These are phyloP conservation scores for Acer saccharum DNA, from an alignment of 345 rosid genomes.

Conservation along the genomic window DNA sequence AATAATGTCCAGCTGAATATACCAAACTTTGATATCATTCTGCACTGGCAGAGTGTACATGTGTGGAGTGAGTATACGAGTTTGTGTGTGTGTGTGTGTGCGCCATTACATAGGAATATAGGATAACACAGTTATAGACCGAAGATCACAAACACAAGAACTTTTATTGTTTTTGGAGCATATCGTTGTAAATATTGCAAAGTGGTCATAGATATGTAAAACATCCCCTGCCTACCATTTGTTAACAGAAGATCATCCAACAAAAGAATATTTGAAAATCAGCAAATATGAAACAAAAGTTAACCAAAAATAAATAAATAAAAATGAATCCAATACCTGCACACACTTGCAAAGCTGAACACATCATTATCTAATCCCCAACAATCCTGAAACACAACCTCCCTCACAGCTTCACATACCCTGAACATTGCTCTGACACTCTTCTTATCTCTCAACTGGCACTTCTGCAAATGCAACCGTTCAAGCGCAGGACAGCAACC, in stretches of 20 bases:
- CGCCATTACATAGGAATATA: neutral
- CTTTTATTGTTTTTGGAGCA: neutral
- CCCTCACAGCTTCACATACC: conserved; percentile 72
- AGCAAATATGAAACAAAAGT: conserved; percentile 4
- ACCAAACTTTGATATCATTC: neutral
- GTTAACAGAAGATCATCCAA: neutral
- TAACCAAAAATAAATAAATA: neutral
- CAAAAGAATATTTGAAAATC: neutral
- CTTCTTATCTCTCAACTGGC: conserved; percentile 70
- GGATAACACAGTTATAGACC: neutral
- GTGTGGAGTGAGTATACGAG: neutral
- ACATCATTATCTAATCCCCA: conserved; percentile 89
- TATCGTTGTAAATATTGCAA: neutral
- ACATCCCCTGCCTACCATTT: neutral
- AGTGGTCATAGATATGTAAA: neutral
- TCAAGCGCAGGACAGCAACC: conserved; percentile 79
- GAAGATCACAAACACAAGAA: neutral
- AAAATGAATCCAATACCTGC: conserved; percentile 54
- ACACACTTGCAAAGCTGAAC: conserved; percentile 57
- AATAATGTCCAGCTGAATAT: neutral
- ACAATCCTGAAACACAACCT: conserved; percentile 75
- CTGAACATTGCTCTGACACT: conserved; percentile 64
- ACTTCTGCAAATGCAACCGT: conserved; percentile 73
- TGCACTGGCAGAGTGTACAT: neutral
- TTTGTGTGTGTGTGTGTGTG: neutral